Evolutionary conservation across 176 grass and related monocot genomes (phyloP).

Genomic region (Metroxylon sagu): DNA sequence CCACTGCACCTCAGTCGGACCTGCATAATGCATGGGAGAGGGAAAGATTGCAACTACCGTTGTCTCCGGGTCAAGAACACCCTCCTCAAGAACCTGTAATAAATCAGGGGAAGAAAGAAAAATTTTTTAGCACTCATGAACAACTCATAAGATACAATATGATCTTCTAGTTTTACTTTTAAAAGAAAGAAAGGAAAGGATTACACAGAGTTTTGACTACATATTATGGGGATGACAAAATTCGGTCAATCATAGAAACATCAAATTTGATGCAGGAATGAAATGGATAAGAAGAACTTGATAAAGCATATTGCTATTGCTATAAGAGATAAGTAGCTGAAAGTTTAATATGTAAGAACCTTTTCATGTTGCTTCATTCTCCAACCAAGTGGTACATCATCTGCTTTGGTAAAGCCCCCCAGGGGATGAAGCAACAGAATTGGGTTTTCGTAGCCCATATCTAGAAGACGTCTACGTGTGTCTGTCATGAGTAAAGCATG

Average conservation of each 20-base stretch:
- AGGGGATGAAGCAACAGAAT: conserved; percentile 92
- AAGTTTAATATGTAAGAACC: conserved; percentile 27
- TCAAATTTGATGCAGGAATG: too few relatives aligned
- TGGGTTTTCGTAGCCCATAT: conserved; percentile 94
- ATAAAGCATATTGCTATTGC: not conserved
- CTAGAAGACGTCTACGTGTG: conserved; percentile 63
- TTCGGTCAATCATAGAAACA: too few relatives aligned
- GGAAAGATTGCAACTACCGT: conserved; percentile 95
- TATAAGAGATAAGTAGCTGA: not conserved
- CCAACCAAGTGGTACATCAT: conserved; percentile 87
- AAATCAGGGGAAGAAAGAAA: too few relatives aligned
- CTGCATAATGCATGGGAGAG: conserved; percentile 96
- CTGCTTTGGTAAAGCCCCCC: conserved; percentile 94
- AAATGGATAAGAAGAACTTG: too few relatives aligned
- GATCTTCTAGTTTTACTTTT: too few relatives aligned
- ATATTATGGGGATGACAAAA: too few relatives aligned
- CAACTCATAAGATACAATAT: too few relatives aligned
- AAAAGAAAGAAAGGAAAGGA: too few relatives aligned
- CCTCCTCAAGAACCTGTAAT: conserved; percentile 85
- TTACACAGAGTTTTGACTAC: too few relatives aligned
- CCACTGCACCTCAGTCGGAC: conserved; percentile 97
- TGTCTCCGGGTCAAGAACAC: conserved; percentile 89
- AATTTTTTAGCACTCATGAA: too few relatives aligned
- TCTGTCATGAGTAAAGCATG: conserved; percentile 98
- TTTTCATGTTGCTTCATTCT: conserved; percentile 99